Percentiles rank a stretch among this genome's conserved stretches.
phyloP scores from a whole-genome alignment of 768 basidiomycete genomes.

The Glaciozyma antarctica region DNA sequence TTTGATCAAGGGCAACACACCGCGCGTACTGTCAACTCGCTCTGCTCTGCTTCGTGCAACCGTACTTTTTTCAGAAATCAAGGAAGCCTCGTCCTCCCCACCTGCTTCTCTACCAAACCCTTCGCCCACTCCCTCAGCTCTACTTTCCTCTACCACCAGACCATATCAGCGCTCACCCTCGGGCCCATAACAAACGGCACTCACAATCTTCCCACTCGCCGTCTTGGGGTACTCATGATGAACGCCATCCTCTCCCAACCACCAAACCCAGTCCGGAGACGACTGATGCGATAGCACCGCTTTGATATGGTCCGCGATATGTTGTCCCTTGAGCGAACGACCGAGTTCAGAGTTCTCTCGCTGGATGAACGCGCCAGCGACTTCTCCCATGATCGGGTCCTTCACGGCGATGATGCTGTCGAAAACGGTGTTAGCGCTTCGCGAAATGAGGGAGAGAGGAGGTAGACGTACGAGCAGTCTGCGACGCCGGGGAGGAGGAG shows the following conservation, averaged over 20 bases:
- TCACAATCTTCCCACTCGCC: constrained; percentile 65
- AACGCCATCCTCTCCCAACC: constrained; percentile 57
- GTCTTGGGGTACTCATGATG: constrained; percentile 64
- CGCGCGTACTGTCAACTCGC: no score
- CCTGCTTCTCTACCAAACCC: neutral
- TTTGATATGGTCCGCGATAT: neutral
- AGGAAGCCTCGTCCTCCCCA: no score
- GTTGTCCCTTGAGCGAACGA: constrained; percentile 43
- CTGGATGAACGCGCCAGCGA: constrained; percentile 70
- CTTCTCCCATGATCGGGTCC: constrained; percentile 60
- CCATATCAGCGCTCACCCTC: neutral
- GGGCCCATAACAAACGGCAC: neutral
- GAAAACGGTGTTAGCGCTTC: neutral
- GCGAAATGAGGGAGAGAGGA: neutral
- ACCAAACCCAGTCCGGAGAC: constrained; percentile 74
- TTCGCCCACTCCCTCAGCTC: constrained; percentile 55
- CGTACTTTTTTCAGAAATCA: no score
- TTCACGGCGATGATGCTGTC: constrained; percentile 55
- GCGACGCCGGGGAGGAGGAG: constrained; percentile 44
- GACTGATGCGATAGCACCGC: constrained; percentile 45
- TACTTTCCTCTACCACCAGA: constrained; percentile 52
- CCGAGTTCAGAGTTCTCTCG: constrained; percentile 41
- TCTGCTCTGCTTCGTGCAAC: no score
- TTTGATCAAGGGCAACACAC: no score
- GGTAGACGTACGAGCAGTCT: constrained; percentile 50